Evolutionary conservation across 768 basidiomycete species (phyloP), one percentile per base, ranked within the genome.

Genomic region (Sarcodon sp.): DNA sequence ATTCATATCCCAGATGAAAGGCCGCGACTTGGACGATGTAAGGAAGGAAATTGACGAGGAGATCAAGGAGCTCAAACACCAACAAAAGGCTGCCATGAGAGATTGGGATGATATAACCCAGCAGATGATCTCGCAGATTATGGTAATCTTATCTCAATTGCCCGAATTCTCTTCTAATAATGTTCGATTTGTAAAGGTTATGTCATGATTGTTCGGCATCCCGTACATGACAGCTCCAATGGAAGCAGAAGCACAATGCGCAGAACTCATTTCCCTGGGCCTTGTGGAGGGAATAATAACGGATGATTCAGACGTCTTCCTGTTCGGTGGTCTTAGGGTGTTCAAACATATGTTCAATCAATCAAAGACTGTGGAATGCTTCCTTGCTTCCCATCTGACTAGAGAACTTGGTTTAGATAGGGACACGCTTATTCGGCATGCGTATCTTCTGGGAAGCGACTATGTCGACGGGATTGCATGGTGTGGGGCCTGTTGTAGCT

Each of bases 321-420:
- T 99, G 44, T 99, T 99, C 55, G 96, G 96, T 33, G 94, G 90
- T 18, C 66, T 76, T 54, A 83, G 91, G n/a, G 89, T 98, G 15
- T 96, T 87, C 75, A 96, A 94, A 66, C 98, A 99, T 62, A 94
- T 99, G 87, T 99, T 99, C 70, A 97, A 98, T 61, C 94, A 98
- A 64, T 87, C 88, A 44, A 97, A 98, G 70, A 97, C 92, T 3
- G 96, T 97, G 47, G 96, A 99, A 64, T 92, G 91, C 60, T 99
- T 96, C 70, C 69, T 96, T 34, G 67, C 80, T 2, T 64, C 77
- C 5, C 96, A 99, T 60, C 74, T 98, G 44, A 75, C 74, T 35
- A 76, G 92, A 38, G 96, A 99, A 62, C 71, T 99, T 8, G 84
- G 88, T 5, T 69, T 98, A 18, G 83, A 87, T 44, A 75, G 91